phyloP scores from a whole-genome alignment of 768 basidiomycete species.

The Tylopilus rubrobrunneus region DNA sequence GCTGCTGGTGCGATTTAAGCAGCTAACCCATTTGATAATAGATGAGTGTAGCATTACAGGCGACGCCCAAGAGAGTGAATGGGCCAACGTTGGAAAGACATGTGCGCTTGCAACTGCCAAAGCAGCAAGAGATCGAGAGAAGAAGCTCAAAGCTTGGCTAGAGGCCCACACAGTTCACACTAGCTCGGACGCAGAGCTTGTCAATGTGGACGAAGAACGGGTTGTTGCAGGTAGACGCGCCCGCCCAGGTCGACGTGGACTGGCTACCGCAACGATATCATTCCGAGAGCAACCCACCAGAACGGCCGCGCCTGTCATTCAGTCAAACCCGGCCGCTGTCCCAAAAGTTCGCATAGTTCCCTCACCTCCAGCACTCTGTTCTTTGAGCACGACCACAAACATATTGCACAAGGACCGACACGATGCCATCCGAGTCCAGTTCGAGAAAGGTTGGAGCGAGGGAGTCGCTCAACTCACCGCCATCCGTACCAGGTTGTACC shows the following conservation, averaged over 20 bases:
- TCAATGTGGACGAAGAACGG: background rate
- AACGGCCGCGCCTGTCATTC: conserved; percentile 11
- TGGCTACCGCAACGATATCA: conserved; percentile 66
- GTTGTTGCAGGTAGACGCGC: conserved; percentile 14
- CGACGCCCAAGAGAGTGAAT: conserved; percentile 50
- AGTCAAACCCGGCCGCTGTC: conserved; percentile 6
- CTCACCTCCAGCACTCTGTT: conserved; percentile 43
- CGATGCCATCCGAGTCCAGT: conserved; percentile 44
- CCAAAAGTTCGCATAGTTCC: conserved; percentile 58
- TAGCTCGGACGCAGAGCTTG: background rate
- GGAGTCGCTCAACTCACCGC: conserved; percentile 52
- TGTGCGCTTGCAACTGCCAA: conserved; percentile 60
- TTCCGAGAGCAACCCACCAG: conserved; percentile 36
- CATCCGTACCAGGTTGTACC: conserved; percentile 41
- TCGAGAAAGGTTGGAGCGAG: conserved; percentile 60
- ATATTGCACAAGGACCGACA: conserved; percentile 32
- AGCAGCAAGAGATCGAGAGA: conserved; percentile 65
- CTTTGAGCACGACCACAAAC: conserved; percentile 44
- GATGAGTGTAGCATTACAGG: conserved; percentile 61
- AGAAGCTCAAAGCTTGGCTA: conserved; percentile 49
- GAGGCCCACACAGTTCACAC: conserved; percentile 29
- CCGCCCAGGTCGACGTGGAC: conserved; percentile 51
- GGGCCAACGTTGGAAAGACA: conserved; percentile 56
- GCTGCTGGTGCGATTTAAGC: conserved; percentile 47
- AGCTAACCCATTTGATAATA: conserved; percentile 62